Evolutionary conservation across 768 basidiomycete species (phyloP), one percentile per base, ranked within the genome.

Genomic region (Podaxis carcinomalis): DNA sequence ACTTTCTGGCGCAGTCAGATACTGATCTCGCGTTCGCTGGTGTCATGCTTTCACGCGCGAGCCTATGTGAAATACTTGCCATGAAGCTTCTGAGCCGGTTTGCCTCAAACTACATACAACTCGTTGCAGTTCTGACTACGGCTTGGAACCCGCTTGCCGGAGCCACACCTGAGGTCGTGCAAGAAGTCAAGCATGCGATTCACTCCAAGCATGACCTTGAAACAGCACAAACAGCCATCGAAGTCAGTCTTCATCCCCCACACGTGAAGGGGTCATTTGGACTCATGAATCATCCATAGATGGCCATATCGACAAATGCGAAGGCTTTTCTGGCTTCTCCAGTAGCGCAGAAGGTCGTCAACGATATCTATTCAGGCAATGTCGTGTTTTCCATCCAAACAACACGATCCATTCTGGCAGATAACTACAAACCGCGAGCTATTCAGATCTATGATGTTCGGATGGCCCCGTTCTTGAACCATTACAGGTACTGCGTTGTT

Each of bases 111-210:
- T 83, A 90, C 68, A 81, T 94, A n/a, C 84, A 89, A 59, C 80
- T 95, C 19, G 78, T 89, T 27, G 86, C 89, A 7, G 89, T 91
- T 27, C 74, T 98, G 54, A 94, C 91, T 0, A 87, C 86, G 0
- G 83, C 81, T 59, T 97, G 92, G 90, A 91, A 87, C 70, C 91
- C 94, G 1, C 82, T 96, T 55, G 82, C 89, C 36, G 92, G 93
- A 1, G 91, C 91, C 3, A 79, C 86, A 1, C 67, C 71, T 16
- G 83, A 87, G 23, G 83, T 91, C 25, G 75, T 93, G 5, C 80
- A 86, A 28, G 83, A 88, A 49, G 85, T 95, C 42, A 86, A 83
- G 68, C 73, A 77, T 25, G 74, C 74, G 1, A 70, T 89, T 3
- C 83, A 84, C 52, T 84, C 82, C 5, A 76, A 80, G 16, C 78